Base-by-base conservation (phyloP, 164 flowering plant species). In the Aristolochia contorta region DNA sequence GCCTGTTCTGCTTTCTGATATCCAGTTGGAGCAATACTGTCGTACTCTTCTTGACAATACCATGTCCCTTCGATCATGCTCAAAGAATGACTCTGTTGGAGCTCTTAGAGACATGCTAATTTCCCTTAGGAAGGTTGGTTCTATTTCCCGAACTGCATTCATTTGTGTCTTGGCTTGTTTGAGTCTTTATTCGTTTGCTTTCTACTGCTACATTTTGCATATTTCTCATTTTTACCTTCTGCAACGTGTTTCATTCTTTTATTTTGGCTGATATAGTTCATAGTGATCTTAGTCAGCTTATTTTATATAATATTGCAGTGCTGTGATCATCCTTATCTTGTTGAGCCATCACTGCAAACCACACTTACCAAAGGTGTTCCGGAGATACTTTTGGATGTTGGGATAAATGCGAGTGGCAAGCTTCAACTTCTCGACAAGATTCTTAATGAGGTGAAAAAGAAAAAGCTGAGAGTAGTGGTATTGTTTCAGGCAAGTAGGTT, bases 11-110 rank as follows among this genome's bases (percentile, higher is more conserved):
- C 70, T 94, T 52, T 87, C 97, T 25, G 70, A 78, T 70, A 65
- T 83, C 56, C 99, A 91, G 70, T 89, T 94, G 57, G 99, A 94
- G 79, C 91, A 78, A 64, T 94, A 94, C 67, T 91, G 96, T 80
- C 68, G 59, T 59, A 76, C 75, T 43, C 72, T 94, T 43, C 72
- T 87, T 55, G 64, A 82, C 9, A 85, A 89, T 59, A 75, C 76
- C 27, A 56, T 63, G 1, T 52, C 71, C 47, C 96, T 94, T 59
- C 62, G 82, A 68, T 81, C 87, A 48, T 71, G 64, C 63, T 76
- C 71, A 19, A 94, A 74, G 75, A 79, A 20, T 63, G 94, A 89
- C 71, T 71, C 49, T 61, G 72, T 81, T 70, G 93, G 86, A 32
- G 81, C 75, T 37, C 80, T 94, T 47, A 81, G 69, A 19, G 81